Evolutionary conservation across 139 green algal genomes (phyloP).

Genomic region (Choricystis sp.): DNA sequence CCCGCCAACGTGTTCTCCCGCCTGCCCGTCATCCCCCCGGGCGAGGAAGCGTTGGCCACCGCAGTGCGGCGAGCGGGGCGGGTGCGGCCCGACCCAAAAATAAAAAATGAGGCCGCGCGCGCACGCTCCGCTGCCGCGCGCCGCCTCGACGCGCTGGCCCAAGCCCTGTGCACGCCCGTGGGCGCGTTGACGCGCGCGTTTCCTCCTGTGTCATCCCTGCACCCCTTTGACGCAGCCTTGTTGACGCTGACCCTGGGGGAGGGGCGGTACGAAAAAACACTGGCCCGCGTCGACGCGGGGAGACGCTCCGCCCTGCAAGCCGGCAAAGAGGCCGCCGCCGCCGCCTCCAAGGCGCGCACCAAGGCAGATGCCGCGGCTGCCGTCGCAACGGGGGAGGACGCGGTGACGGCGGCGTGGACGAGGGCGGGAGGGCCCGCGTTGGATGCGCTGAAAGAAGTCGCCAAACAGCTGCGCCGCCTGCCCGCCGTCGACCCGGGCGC

Average conservation of each 20-base stretch:
- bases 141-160: constrained; percentile 57
- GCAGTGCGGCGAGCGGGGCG: constrained; percentile 37
- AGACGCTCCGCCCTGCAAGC: constrained; percentile 18
- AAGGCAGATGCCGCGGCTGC: constrained; percentile 44
- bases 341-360: constrained; percentile 34
- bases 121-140: constrained; percentile 22
- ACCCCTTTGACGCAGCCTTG: constrained; percentile 80
- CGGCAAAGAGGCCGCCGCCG: constrained; percentile 52
- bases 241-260: constrained; percentile 75
- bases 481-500: constrained; percentile 65
- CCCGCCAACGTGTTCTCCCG: constrained; percentile 29
- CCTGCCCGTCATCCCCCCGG: constrained; percentile 33
- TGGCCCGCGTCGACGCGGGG: constrained; percentile 28
- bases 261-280: constrained; percentile 29
- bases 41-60: constrained; percentile 42
- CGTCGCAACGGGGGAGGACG: constrained; percentile 41
- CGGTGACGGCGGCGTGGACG: constrained; percentile 32
- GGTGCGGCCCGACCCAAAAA: constrained; percentile 19
- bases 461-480: constrained; percentile 52
- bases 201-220: constrained; percentile 35
- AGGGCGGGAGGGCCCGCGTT: constrained; percentile 18
- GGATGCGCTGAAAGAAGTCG: constrained; percentile 56
- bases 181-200: constrained; percentile 51
- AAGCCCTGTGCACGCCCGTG: constrained; percentile 32
- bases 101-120: constrained; percentile 42